Evolutionary conservation across 192 early-diverging fungal genomes (phyloP).

Genomic region (Podila clonocystis): DNA sequence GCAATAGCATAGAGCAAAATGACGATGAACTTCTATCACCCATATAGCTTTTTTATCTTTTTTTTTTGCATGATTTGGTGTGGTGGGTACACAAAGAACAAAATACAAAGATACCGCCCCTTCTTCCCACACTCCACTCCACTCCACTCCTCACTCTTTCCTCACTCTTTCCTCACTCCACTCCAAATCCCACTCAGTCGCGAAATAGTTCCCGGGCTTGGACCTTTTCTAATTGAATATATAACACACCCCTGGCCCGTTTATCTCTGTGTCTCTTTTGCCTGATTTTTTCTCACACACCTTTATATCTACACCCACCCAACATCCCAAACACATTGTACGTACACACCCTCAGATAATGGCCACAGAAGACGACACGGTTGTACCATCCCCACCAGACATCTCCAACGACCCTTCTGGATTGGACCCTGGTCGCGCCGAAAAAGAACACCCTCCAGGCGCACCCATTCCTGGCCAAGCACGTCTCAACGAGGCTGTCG

Average conservation of each 20-base stretch:
- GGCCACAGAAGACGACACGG: neutral
- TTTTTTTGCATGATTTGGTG: no score
- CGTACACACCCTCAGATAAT: neutral
- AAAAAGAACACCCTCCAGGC: conserved; percentile 9
- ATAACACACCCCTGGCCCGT: neutral
- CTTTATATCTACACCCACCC: neutral
- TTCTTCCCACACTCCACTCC: no score
- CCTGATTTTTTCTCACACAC: neutral
- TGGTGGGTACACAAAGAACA: no score
- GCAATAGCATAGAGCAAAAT: no score
- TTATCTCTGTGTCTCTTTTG: neutral
- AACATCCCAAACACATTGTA: conserved; percentile 21
- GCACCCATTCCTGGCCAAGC: conserved; percentile 15
- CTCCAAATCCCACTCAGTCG: no score
- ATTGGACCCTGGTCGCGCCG: conserved; percentile 11
- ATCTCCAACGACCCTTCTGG: neutral
- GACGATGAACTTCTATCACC: no score
- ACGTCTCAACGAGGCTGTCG: conserved; percentile 18
- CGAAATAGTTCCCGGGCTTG: no score
- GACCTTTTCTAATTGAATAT: neutral
- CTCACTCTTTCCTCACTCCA: no score
- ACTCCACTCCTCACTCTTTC: no score
- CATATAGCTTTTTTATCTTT: no score
- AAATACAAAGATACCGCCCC: no score
- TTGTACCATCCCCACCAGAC: no score